Base-by-base conservation (phyloP, 164 flowering plant genomes). In the Cinnamomum micranthum region DNA sequence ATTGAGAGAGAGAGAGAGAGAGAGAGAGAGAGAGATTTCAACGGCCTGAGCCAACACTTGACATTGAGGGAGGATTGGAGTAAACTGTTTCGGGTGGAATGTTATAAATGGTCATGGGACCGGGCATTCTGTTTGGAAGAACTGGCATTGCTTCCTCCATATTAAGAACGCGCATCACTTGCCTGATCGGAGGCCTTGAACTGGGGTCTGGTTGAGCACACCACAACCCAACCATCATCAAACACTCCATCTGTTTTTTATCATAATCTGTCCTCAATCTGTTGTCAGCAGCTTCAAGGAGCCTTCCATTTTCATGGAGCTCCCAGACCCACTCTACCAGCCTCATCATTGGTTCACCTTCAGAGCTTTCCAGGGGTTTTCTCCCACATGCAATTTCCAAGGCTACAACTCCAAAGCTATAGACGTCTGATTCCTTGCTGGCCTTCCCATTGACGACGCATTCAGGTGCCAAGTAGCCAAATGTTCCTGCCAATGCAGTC, bases 381-480 rank as follows among this genome's bases (percentile, higher is more conserved):
- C 47, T 7, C 47, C 47, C 47, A 41, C 47, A 41, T 41, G 47
- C 47, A 41, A 41, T 41, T 41, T 41, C 47, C 9, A 41, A 41
- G 10, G 47, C 47, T 9, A 41, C 47, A 41, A 41, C 11, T 41
- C 47, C 47, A 41, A 41, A 41, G 47, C 47, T 41, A 41, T 41
- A 41, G 35, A 31, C 27, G 62, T 87, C 88, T 0, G 87, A 84
- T 24, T 87, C 87, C 62, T 78, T 87, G 51, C 84, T 86, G 4
- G 87, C 86, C 80, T 72, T 84, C 13, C 84, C 79, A 0, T 80
- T 80, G 66, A 12, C 74, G 0, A 25, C 27, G 2, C 88, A 81
- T 58, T 87, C 88, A 0, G 87, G 88, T 5, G 87, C 88, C 84
- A 87, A 73, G 78, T 87, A 87, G 25, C 90, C 88, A 35, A 79